Base-by-base conservation (phyloP, 163 green algal species). In the Trebouxiophyceae sp. region DNA sequence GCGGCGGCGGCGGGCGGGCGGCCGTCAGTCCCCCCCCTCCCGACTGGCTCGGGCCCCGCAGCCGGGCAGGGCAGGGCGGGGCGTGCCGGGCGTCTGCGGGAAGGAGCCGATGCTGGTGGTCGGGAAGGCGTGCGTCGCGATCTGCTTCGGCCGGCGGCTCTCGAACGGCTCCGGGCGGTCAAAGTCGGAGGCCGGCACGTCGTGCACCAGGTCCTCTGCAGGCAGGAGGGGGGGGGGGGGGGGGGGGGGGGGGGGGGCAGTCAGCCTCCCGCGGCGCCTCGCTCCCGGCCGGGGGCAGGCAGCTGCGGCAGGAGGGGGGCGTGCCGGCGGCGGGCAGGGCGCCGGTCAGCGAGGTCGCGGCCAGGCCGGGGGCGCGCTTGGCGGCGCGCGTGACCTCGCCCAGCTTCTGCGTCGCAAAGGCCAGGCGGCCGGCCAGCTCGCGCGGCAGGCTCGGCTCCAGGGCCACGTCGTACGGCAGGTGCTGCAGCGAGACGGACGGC, bases 71-170 rank as follows among this genome's bases (percentile, higher is more conserved):
- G 12, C 88, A 82, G 47, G 91, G 84, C 70, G 87, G 80, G 79
- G 77, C 29, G 19, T 16, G 47, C 63, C 46, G 30, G 63, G 27
- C 0, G 89, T 96, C 78, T 95, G 90, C n/a, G 90, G 90, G 81
- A 97, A 96, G 58, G 80, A 92, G 62, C 90, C 90, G 66, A 97
- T 95, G 60, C 79, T 88, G 54, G 86, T 84, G 55, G 85, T 93
- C 62, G 86, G 85, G 62, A 91, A 86, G 20, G 71, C 62, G 5
- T 56, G 78, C 28, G 75, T 82, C 70, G 81, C 46, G 45, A 77
- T 71, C 79, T 93, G 87, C 77, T 77, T 72, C 27, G 57, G 22
- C 31, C 89, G 77, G 33, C 89, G 78, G 16, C 45, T 28, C 16
- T 73, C 73, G 60, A 86, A 95, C 1, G 59, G 32, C 76, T 84